Evolutionary conservation across 805 yeast genomes (phyloP), one percentile per base, ranked within the genome.

Genomic region (Zygosaccharomyces rouxii): DNA sequence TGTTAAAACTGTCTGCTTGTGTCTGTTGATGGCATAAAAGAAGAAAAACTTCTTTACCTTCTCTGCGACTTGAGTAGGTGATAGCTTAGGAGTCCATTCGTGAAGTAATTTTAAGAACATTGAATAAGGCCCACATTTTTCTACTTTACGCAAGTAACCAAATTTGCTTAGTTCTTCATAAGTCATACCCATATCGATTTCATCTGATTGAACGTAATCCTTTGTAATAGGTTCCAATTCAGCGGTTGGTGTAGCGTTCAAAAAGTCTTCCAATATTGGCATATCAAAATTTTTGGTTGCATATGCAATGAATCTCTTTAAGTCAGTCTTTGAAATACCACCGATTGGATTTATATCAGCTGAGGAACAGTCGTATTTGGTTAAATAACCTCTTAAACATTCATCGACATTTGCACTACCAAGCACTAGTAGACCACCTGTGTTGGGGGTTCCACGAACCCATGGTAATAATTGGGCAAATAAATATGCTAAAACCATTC

Each of bases 271-370:
- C 55, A 94, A 72, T 19, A 94, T 77, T 3, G 97, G 96, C 61
- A 92, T 64, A 1, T 86, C 76, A 63, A 85, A 92, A 47, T 78
- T 73, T 5, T 60, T 64, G 28, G 80, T 75, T 0, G 97, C 89
- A 79, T 89, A 94, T 2, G 74, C 79, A 45, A 94, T 94, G 60
- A 95, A 94, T 45, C 78, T 74, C 64, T 88, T 89, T 64, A 94
- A 72, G 63, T 95, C 99, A 0, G 89, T 89, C 65, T 94, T 94
- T 13, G 99, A 92, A 38, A 94, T 88, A 30, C 97, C 96, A n/a
- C 99, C 99, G 56, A 94, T 95, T 23, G 99, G 99, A 64, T 94
- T 94, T 51, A 94, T 80, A 70, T 94, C 99, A 1, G 99, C 99
- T 14, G 95, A 83, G 3, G 98, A 90, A 67, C 97, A 89, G 67